Base-by-base conservation (phyloP, 2,329 filamentous ascomycete species). In the Epicoccum nigrum region DNA sequence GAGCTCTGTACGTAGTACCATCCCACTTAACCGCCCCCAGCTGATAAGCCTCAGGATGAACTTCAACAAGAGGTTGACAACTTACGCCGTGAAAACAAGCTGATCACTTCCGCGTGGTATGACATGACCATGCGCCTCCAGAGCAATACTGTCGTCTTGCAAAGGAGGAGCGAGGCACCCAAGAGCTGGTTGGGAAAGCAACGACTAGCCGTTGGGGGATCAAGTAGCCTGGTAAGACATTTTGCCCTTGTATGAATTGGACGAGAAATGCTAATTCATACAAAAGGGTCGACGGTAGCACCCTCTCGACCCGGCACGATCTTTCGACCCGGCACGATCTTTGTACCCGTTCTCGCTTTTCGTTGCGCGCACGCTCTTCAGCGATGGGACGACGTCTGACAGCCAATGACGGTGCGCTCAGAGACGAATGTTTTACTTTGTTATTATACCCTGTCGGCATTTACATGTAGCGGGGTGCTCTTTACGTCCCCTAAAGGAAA, bases 101-200 rank as follows among this genome's bases (percentile, higher is more conserved):
- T 94, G 68, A 90, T 95, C 64, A 80, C 87, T 20, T 88, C 86
- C n/a, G 90, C 90, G 2, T 95, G 89, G 89, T 92, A 92, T 75
- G 89, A 93, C 72, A 82, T 94, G 64, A 86, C 87, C 20, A 86
- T 82, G 68, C 81, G 90, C 43, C 74, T 95, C 61, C 90, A 94
- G 75, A 92, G 88, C 76, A 93, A 92, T 70, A 89, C 89, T 56
- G 87, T 93, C 33, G 85, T 90, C 46, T 75, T 95, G 56, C 88
- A 92, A 68, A 79, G 90, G 59, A 82, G 88, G 61, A 84, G 85
- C 62, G 89, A 93, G 63, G 83, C 83, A 61, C 88, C 89, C 12
- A 87, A 85, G 74, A 92, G 89, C 74, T 95, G 89, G 89, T 76
- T 95, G 63, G 89, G 89, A 66, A 92, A 89, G 78, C 90, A 94